Evolutionary conservation across 2,329 filamentous ascomycete genomes (phyloP).

Genomic region (Colletotrichum euphorbiae): DNA sequence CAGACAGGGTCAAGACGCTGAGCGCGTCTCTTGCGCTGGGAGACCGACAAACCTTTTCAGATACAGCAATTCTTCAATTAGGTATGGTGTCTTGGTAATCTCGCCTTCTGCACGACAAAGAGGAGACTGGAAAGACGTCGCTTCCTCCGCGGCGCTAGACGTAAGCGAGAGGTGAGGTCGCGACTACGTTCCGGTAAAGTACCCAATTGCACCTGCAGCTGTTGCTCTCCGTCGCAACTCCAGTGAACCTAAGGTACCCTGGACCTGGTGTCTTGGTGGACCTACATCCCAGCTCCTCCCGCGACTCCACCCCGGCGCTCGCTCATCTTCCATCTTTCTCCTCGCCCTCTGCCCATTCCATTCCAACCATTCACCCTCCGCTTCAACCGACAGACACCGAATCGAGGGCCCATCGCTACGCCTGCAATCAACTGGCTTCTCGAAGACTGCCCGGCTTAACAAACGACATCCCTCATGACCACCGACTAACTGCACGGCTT

Average conservation of each 20-base stretch:
- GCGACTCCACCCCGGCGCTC: conserved; percentile 31
- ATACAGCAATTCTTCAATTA: not conserved
- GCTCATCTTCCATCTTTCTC: conserved; percentile 35
- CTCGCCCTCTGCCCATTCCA: conserved; percentile 37
- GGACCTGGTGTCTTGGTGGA: conserved; percentile 23
- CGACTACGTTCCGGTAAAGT: conserved; percentile 26
- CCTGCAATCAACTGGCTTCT: conserved; percentile 3
- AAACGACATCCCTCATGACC: not conserved
- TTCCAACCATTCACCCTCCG: conserved; percentile 30
- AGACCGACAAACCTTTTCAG: not conserved
- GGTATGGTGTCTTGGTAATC: conserved; percentile 31
- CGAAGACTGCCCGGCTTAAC: not conserved
- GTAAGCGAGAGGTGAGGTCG: conserved; percentile 1
- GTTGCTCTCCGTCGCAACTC: conserved; percentile 21
- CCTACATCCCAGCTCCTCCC: conserved; percentile 39
- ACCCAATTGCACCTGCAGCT: conserved; percentile 11
- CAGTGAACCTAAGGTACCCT: conserved; percentile 32
- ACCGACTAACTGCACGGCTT: not conserved
- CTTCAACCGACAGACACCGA: conserved; percentile 22
- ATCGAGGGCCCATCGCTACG: conserved; percentile 8
- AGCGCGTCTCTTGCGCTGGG: not conserved
- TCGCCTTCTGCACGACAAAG: conserved; percentile 24
- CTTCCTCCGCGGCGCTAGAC: conserved; percentile 12
- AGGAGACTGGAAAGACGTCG: conserved; percentile 4
- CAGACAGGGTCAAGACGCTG: not conserved